Evolutionary conservation across 805 yeast genomes (phyloP), one percentile per base, ranked within the genome.

Genomic region (Wickerhamomyces xylosicus): DNA sequence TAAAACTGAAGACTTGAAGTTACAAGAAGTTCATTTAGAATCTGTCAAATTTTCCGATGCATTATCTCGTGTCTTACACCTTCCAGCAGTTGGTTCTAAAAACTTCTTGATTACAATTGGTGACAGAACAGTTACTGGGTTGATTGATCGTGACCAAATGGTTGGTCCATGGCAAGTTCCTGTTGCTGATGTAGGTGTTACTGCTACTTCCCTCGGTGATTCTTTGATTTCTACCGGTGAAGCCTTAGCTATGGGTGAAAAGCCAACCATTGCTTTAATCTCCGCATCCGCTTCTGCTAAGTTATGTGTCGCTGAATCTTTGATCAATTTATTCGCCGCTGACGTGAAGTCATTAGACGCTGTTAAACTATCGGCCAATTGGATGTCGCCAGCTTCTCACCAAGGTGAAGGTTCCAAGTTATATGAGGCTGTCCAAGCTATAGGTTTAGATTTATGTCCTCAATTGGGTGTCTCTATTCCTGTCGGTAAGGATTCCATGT

Each of bases 121-220:
- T 62, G 98, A 92, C 63, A 80, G 98, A 64, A 73, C 94, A n/a
- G 92, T 92, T 45, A 90, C 97, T 21, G 98, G 98, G 40, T 72
- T 92, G 50, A 81, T 92, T 45, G 97, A 94, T 54, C 79, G 98
- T 59, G 98, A 92, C 61, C 98, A 92, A 67, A 79, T 89, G 79
- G 97, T 92, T 43, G 98, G 98, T 31, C 97, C 97, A 57, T 92
- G 97, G 97, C 99, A 92, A 69, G 92, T 84, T 9, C 98, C 99
- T 36, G 97, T 92, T 25, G 92, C 97, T 15, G 97, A 92, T 58
- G 97, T 89, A 40, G 97, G 95, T 64, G 96, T 92, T 39, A 89
- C 97, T 19, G 82, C 83, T 43, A 80, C 97, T 0, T 83, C 96
- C 2, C 69, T 86, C 37, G 96, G 96, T 56, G 82, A 77, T 38